Percentiles rank a stretch among this genome's conserved stretches.
These are phyloP conservation scores for Scleroderma citrinum DNA, from an alignment of 768 basidiomycete genomes.

Conservation along the genomic window DNA sequence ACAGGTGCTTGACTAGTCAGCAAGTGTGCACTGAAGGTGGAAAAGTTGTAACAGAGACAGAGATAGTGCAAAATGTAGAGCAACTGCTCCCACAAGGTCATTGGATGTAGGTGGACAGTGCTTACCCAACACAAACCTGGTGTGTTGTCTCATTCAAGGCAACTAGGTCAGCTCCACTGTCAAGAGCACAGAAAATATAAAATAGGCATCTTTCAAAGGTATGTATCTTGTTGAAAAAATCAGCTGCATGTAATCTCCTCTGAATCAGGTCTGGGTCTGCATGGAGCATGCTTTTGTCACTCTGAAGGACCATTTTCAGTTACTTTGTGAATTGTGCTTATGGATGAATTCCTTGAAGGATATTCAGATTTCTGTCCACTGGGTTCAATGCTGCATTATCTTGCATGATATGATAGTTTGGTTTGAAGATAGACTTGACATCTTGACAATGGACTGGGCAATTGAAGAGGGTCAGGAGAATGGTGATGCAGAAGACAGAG, in stretches of 20 bases:
- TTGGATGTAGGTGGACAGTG: slow-evolving; percentile 10
- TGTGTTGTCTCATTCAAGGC: not conserved
- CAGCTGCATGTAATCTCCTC: too few species aligned
- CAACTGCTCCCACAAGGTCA: not conserved
- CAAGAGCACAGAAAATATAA: not conserved
- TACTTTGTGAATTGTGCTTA: not conserved
- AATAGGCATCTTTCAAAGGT: slow-evolving; percentile 8
- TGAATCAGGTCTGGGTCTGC: too few species aligned
- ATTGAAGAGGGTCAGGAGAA: not conserved
- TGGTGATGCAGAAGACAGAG: not conserved
- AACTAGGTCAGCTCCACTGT: too few species aligned
- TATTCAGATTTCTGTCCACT: not conserved
- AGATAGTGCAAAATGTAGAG: not conserved
- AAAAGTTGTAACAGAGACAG: too few species aligned
- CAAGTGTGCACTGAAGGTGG: too few species aligned
- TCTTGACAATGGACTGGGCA: not conserved
- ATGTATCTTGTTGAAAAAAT: not conserved
- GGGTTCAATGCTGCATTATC: slow-evolving; percentile 4
- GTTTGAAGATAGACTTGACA: not conserved
- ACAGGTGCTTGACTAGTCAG: too few species aligned
- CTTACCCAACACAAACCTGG: slow-evolving; percentile 7
- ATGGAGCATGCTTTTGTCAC: slow-evolving; percentile 3
- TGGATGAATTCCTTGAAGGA: not conserved
- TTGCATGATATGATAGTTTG: slow-evolving; percentile 3
- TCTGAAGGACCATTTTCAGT: slow-evolving; percentile 2